Evolutionary conservation across 2,329 filamentous ascomycete genomes (phyloP), one percentile per base, ranked within the genome.

Genomic region (Phialophora verrucosa): DNA sequence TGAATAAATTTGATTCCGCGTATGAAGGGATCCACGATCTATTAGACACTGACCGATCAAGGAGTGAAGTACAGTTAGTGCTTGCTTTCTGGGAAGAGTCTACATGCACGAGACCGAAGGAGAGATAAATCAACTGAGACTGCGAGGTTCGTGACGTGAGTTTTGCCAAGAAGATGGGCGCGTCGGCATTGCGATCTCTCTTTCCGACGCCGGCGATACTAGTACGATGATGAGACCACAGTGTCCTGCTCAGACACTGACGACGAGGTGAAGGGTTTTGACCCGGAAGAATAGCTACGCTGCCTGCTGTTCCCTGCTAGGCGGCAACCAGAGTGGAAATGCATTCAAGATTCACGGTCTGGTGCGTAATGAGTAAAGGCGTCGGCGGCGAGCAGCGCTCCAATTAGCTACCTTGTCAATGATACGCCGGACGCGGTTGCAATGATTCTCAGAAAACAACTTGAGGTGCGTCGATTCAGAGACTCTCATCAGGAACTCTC

Each of bases 381-480:
- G 23, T 25, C 23, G 23, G 23, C 23, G 23, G 23, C 23, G 23
- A 55, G 32, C 14, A 12, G 6, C 6, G 4, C 27, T 29, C 51
- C 2, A 32, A 8, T 7, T 54, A n/a, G 23, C 25, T 17, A 10
- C 23, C 29, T 47, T 54, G 65, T 44, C 71, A 67, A 59, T 65
- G 66, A 55, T 64, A 65, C 70, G 8, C 23, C 23, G 4, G 59
- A 70, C 27, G 66, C 57, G 32, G 20, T 70, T 29, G 70, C 59
- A 32, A 31, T n/a, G n/a, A 29, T 55, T 3, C 32, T 69, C 10
- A 17, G 23, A 25, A 25, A 38, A 7, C 64, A 1, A 68, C 58
- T 70, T 65, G 8, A 66, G 59, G 10, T 70, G 70, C 53, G 51
- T 58, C 50, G 69, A 74, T 50, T 72, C 73, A n/a, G 69, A 73